These are phyloP conservation scores for Bryum argenteum DNA, from an alignment of 225 moss, liverwort and hornwort species.

Conservation along the genomic window DNA sequence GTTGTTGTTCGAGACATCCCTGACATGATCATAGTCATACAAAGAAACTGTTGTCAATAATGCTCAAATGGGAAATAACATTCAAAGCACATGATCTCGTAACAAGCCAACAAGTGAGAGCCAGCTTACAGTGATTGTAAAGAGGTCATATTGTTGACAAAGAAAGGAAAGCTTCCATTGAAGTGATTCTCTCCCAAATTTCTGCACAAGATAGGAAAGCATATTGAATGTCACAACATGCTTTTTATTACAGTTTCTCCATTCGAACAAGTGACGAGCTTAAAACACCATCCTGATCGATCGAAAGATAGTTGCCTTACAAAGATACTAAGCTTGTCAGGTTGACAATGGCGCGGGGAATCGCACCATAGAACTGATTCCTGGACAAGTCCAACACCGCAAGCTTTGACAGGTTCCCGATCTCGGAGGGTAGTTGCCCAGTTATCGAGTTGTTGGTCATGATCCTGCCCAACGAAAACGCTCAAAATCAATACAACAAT, in stretches of 20 bases:
- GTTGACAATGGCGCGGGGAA: constrained; percentile 60
- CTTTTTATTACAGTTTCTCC: not conserved
- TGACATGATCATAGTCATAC: constrained; percentile 37
- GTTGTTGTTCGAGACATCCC: constrained; percentile 81
- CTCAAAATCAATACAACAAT: not conserved
- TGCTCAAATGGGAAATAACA: not conserved
- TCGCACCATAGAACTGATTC: constrained; percentile 69
- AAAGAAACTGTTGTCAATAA: not conserved
- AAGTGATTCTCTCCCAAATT: constrained; percentile 54
- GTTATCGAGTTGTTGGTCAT: constrained; percentile 72
- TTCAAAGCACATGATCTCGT: not conserved
- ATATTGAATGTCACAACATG: not conserved
- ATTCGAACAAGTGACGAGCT: not conserved
- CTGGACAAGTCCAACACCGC: constrained; percentile 73
- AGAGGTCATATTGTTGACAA: constrained; percentile 52
- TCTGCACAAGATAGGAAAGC: constrained; percentile 33
- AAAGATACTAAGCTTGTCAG: constrained; percentile 60
- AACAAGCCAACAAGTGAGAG: constrained; percentile 2
- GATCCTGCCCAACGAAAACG: constrained; percentile 43
- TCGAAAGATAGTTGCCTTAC: constrained; percentile 49
- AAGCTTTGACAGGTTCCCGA: constrained; percentile 62
- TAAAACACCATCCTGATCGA: not conserved
- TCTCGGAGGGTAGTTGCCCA: constrained; percentile 65
- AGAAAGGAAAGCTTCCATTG: constrained; percentile 59
- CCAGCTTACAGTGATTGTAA: constrained; percentile 54